Conservation (phyloP, 495 filamentous ascomycete genomes). For the Hypoxylon lenormandii region DNA sequence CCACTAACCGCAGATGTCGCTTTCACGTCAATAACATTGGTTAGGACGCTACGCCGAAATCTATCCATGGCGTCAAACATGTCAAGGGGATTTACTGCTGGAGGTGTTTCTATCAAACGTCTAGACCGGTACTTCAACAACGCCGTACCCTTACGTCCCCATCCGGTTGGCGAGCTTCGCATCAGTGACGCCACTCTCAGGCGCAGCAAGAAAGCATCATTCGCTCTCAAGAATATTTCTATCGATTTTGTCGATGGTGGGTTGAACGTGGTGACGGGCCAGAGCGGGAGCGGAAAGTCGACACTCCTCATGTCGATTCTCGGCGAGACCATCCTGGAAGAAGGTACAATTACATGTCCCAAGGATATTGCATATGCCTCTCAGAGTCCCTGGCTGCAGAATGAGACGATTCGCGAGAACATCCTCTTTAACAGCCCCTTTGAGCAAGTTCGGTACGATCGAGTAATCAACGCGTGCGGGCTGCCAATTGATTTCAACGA, state of each 20-base stretch:
- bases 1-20: slow-evolving; percentile 61
- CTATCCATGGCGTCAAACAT: slow-evolving; percentile 56
- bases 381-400: slow-evolving; percentile 69
- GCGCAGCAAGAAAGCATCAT: slow-evolving; percentile 59
- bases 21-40: slow-evolving; percentile 61
- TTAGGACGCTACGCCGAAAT: slow-evolving; percentile 59
- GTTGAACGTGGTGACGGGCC: slow-evolving; percentile 65
- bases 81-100: slow-evolving; percentile 56
- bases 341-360: slow-evolving; percentile 59
- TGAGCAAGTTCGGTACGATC: slow-evolving; percentile 63
- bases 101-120: slow-evolving; percentile 60
- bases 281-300: slow-evolving; percentile 73
- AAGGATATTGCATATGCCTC: slow-evolving; percentile 67
- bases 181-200: slow-evolving; percentile 59
- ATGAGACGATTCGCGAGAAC: slow-evolving; percentile 67
- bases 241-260: slow-evolving; percentile 64
- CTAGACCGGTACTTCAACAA: slow-evolving; percentile 61
- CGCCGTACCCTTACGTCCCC: slow-evolving; percentile 55
- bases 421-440: slow-evolving; percentile 67
- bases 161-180: slow-evolving; percentile 58
- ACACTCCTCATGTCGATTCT: slow-evolving; percentile 71
- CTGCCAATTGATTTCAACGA: slow-evolving; percentile 69
- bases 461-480: slow-evolving; percentile 73
- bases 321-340: slow-evolving; percentile 67
- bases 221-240: slow-evolving; percentile 60